These are phyloP conservation scores for Salvia miltiorrhiza DNA, from an alignment of 257 asterid species.

Conservation along the genomic window DNA sequence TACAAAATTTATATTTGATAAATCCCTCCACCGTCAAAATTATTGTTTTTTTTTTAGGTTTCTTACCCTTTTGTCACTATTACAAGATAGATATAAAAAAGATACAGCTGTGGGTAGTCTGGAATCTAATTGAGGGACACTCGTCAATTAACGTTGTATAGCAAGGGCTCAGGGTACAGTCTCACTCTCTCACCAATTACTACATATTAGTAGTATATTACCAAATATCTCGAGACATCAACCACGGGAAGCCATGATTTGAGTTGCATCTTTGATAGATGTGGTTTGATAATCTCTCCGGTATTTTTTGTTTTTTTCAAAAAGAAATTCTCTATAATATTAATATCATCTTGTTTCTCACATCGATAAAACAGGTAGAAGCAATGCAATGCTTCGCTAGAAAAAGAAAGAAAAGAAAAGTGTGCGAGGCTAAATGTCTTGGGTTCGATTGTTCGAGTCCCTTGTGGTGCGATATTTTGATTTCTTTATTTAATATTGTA, in stretches of 20 bases:
- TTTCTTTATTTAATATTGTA: too few species aligned
- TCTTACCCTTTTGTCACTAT: not conserved
- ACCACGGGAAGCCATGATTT: too few species aligned
- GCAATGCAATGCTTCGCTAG: not conserved
- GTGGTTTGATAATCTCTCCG: too few species aligned
- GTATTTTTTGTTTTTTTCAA: too few species aligned
- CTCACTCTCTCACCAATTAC: not conserved
- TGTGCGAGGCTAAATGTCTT: too few species aligned
- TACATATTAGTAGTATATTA: too few species aligned
- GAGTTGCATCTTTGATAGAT: too few species aligned
- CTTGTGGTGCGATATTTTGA: too few species aligned
- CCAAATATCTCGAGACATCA: not conserved
- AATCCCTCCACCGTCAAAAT: not conserved
- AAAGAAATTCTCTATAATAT: too few species aligned
- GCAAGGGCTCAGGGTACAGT: not conserved
- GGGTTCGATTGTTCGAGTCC: too few species aligned
- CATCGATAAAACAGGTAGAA: not conserved
- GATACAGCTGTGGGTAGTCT: constrained; percentile 20
- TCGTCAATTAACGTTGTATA: constrained; percentile 1
- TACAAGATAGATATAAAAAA: not conserved
- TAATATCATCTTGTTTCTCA: too few species aligned
- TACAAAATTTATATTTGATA: not conserved
- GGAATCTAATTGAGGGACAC: constrained; percentile 1
- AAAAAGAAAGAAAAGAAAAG: too few species aligned
- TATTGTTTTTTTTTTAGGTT: not conserved